Base-by-base conservation (phyloP, 257 asterid species). In the Voacanga thouarsii region DNA sequence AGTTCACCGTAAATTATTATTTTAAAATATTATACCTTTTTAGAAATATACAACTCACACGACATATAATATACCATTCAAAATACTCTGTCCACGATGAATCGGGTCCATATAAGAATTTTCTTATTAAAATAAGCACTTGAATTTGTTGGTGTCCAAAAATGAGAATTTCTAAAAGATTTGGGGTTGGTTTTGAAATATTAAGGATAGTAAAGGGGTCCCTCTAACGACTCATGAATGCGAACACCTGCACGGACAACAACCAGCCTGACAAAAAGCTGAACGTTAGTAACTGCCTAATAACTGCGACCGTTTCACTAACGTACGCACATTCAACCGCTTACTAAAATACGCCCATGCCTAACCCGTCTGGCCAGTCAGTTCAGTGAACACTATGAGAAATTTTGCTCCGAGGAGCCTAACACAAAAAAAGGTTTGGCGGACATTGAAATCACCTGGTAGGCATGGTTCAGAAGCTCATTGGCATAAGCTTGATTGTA, bases 381-480 rank as follows among this genome's bases (percentile, higher is more conserved):
- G 60, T 75, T 45, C n/a, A 64, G 72, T 33, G 16, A 45, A 63
- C 33, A 23, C 2, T 5, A 26, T 45, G 53, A 65, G 63, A 45
- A 7, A 41, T 65, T 76, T 33, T 30, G 39, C 37, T 24, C 14
- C 6, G 9, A 16, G 6, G 33, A 18, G 18, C 47, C 44, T 56
- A 23, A 24, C 55, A 28, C 47, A 68, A 59, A 28, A 59, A 50
- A 45, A 2, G 12, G 12, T 71, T 1, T 18, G n/a, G 39, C 12
- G 4, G 45, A 57, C 11, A 45, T 68, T 53, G 74, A 71, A 44
- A 61, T 30, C 63, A 94, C 99, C 98, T 94, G 96, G 69, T 60
- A 45, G 3, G 98, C 95, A 28, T 94, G 99, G 78, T 83, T 82
- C 12, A 94, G 97, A n/a, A 94, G 96, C 85, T 78, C 84, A 16